phyloP scores from a whole-genome alignment of 306 rosid genomes.

The Acacia melanoxylon region DNA sequence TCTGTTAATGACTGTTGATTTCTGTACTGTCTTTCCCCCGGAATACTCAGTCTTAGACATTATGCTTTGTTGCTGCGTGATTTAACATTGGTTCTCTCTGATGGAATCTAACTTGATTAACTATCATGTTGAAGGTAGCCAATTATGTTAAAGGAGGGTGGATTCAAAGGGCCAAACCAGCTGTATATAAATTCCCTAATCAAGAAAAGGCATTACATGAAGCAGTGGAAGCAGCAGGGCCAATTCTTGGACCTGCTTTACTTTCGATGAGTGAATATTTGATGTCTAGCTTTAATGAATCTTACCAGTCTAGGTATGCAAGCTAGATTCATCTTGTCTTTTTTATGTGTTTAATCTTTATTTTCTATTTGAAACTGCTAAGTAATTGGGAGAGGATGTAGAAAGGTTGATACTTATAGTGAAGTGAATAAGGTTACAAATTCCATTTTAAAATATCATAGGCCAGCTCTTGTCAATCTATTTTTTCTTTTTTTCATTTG shows the following conservation, averaged over 20 bases:
- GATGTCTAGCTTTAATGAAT: conserved; percentile 97
- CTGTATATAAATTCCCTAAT: conserved; percentile 72
- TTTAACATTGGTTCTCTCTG: conserved; percentile 24
- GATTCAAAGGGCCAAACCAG: conserved; percentile 66
- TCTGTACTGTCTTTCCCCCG: not conserved
- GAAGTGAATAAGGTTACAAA: not conserved
- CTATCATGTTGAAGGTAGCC: conserved; percentile 62
- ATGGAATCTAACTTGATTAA: conserved; percentile 27
- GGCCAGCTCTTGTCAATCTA: not conserved
- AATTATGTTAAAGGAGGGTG: conserved; percentile 73
- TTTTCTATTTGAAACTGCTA: conserved; percentile 3
- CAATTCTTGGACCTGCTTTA: conserved; percentile 78
- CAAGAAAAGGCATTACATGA: conserved; percentile 68
- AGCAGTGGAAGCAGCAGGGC: conserved; percentile 90
- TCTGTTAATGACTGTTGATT: conserved; percentile 44
- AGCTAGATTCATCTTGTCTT: conserved; percentile 21
- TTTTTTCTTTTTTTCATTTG: not conserved
- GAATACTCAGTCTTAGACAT: conserved; percentile 1
- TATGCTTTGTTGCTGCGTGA: not conserved
- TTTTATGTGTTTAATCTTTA: conserved; percentile 5
- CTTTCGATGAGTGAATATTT: conserved; percentile 90
- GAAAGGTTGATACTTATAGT: conserved; percentile 19
- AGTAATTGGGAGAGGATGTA: conserved; percentile 15
- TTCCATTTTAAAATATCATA: not conserved
- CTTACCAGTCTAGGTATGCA: conserved; percentile 91